Percentiles rank a stretch among this genome's conserved stretches.
Conservation (phyloP, 441 rosid genomes). For the Populus hybrid region DNA sequence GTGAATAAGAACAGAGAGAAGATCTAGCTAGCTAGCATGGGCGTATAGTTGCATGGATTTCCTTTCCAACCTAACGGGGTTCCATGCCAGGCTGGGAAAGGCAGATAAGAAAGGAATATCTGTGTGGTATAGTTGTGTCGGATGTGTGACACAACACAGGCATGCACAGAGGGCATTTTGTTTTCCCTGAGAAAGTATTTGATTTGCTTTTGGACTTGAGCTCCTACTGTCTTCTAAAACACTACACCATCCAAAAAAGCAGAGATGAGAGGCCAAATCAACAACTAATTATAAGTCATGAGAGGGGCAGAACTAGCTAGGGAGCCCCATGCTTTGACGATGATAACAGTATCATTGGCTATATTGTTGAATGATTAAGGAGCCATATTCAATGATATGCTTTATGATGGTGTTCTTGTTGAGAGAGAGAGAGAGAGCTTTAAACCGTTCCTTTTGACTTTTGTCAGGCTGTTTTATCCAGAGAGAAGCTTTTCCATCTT, state of each 20-base stretch:
- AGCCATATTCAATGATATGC: conserved; percentile 22
- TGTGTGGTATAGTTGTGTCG: conserved; percentile 5
- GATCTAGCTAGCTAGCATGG: background rate
- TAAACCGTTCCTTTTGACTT: conserved; percentile 1
- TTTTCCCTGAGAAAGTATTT: conserved; percentile 18
- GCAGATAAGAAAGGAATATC: conserved; percentile 11
- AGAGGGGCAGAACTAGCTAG: background rate
- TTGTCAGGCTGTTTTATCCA: background rate
- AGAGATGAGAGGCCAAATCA: conserved; percentile 22
- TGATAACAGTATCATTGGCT: conserved; percentile 28
- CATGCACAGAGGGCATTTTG: conserved; percentile 4
- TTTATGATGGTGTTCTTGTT: conserved; percentile 16
- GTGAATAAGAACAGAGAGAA: background rate
- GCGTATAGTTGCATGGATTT: conserved; percentile 4
- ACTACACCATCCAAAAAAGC: conserved; percentile 28
- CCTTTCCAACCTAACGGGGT: background rate
- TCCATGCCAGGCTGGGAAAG: background rate
- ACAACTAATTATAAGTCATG: conserved; percentile 1
- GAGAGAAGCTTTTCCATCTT: background rate
- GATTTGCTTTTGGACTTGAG: conserved; percentile 21
- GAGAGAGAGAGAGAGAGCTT: no score
- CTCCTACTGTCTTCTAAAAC: conserved; percentile 37
- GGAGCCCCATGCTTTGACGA: conserved; percentile 31
- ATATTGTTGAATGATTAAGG: conserved; percentile 8
- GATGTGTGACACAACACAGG: conserved; percentile 10